Conservation (phyloP, 768 basidiomycete genomes). For the Exidia glandulosa region DNA sequence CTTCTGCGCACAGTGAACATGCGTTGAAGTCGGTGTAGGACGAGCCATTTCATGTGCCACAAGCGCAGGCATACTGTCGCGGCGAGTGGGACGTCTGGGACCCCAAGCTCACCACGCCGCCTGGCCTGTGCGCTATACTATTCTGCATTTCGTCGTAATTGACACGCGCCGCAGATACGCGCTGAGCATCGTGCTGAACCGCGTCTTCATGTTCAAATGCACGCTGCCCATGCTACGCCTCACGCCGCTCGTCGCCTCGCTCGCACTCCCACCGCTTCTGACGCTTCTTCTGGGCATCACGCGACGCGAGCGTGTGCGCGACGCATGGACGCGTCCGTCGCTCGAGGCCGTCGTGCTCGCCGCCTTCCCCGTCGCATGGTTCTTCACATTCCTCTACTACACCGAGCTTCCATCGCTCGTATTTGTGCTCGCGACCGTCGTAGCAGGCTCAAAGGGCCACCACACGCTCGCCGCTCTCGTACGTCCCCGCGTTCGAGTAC, state of each 20-base stretch:
- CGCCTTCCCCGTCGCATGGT: constrained; percentile 76
- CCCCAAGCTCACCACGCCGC: constrained; percentile 92
- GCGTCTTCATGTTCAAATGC: constrained; percentile 62
- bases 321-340: constrained; percentile 25
- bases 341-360: constrained; percentile 56
- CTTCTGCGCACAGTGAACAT: neutral
- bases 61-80: constrained; percentile 90
- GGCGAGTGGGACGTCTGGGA: constrained; percentile 78
- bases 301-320: constrained; percentile 50
- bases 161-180: constrained; percentile 45
- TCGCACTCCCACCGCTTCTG: constrained; percentile 53
- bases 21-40: constrained; percentile 41
- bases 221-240: constrained; percentile 65
- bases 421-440: constrained; percentile 52
- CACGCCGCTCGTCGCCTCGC: constrained; percentile 55
- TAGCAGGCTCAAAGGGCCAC: constrained; percentile 44
- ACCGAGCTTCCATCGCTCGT: constrained; percentile 79
- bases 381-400: constrained; percentile 89
- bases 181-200: constrained; percentile 53
- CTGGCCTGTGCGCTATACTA: constrained; percentile 65
- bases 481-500: constrained; percentile 20
- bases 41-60: constrained; percentile 91
- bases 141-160: neutral
- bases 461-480: constrained; percentile 69
- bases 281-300: constrained; percentile 56